Evolutionary conservation across 805 yeast genomes (phyloP).

Genomic region (Danielia oregonensis): DNA sequence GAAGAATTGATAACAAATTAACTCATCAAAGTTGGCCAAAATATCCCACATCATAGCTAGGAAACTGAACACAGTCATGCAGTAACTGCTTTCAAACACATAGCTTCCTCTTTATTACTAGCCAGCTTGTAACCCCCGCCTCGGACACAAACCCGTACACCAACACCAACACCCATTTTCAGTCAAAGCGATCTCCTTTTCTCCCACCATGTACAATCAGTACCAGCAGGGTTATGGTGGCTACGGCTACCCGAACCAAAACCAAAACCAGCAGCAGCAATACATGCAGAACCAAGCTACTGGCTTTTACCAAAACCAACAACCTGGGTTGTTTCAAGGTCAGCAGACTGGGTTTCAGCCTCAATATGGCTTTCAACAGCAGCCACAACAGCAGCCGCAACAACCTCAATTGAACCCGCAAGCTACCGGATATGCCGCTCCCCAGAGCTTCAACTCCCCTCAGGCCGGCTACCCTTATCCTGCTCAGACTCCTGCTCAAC

Average conservation of each 20-base stretch:
- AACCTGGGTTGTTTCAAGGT: slow-evolving; percentile 17
- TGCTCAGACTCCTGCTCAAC: slow-evolving; percentile 27
- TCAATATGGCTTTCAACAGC: slow-evolving; percentile 32
- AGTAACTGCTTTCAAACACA: no score
- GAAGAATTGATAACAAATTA: no score
- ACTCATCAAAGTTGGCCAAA: no score
- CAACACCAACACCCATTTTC: background rate
- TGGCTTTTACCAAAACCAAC: slow-evolving; percentile 25
- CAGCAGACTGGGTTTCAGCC: slow-evolving; percentile 22
- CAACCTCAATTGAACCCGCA: slow-evolving; percentile 28
- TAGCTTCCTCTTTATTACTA: no score
- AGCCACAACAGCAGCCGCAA: slow-evolving; percentile 9
- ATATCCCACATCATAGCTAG: no score
- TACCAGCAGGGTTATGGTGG: slow-evolving; percentile 28
- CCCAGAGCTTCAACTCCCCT: background rate
- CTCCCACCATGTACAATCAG: slow-evolving; percentile 35
- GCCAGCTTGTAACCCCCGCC: background rate
- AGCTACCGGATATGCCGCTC: slow-evolving; percentile 38
- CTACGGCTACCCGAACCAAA: slow-evolving; percentile 19
- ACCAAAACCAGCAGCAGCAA: slow-evolving; percentile 20
- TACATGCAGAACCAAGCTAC: slow-evolving; percentile 23
- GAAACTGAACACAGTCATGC: no score
- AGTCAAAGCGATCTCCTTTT: background rate
- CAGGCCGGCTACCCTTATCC: background rate
- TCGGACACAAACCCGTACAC: background rate